These are phyloP conservation scores for Metschnikowia peoriensis DNA, from an alignment of 805 yeast species.

Conservation along the genomic window DNA sequence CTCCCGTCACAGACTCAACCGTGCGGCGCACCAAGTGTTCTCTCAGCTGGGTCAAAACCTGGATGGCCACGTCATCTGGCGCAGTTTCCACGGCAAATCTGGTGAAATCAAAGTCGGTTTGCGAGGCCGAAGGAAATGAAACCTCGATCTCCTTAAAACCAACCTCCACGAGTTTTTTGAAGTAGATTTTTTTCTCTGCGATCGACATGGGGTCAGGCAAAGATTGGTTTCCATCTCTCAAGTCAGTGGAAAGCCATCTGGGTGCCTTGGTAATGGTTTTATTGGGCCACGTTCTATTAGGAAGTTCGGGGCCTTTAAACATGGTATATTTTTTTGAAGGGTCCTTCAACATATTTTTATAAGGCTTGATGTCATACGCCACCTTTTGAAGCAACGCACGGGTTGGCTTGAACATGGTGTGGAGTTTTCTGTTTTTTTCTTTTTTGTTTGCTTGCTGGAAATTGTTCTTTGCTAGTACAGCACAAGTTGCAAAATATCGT, in stretches of 20 bases:
- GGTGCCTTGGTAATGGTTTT: conserved; percentile 68
- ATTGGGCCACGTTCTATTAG: conserved; percentile 71
- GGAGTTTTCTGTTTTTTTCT: background rate
- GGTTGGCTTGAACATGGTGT: conserved; percentile 26
- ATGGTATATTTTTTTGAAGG: conserved; percentile 64
- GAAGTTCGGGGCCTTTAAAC: conserved; percentile 52
- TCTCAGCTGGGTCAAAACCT: conserved; percentile 74
- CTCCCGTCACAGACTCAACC: conserved; percentile 70
- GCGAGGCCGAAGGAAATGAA: conserved; percentile 78
- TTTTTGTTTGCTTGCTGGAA: background rate
- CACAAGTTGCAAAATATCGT: background rate
- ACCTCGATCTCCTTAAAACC: conserved; percentile 84
- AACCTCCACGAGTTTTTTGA: conserved; percentile 66
- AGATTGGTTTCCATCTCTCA: conserved; percentile 80
- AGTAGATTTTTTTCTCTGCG: conserved; percentile 69
- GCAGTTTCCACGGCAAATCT: conserved; percentile 76
- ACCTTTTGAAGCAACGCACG: conserved; percentile 25
- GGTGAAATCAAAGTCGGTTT: conserved; percentile 79
- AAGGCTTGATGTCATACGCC: conserved; percentile 21
- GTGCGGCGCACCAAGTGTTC: conserved; percentile 73
- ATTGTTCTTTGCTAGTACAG: background rate
- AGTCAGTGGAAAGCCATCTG: conserved; percentile 76
- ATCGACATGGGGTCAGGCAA: conserved; percentile 82
- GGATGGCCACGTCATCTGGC: conserved; percentile 72
- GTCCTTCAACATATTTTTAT: conserved; percentile 57